A percentile compares a stretch with the other conserved stretches of the same genome.
Evolutionary conservation across 208 protist genomes (phyloP).

Genomic region (Acanthamoeba castellanii): DNA sequence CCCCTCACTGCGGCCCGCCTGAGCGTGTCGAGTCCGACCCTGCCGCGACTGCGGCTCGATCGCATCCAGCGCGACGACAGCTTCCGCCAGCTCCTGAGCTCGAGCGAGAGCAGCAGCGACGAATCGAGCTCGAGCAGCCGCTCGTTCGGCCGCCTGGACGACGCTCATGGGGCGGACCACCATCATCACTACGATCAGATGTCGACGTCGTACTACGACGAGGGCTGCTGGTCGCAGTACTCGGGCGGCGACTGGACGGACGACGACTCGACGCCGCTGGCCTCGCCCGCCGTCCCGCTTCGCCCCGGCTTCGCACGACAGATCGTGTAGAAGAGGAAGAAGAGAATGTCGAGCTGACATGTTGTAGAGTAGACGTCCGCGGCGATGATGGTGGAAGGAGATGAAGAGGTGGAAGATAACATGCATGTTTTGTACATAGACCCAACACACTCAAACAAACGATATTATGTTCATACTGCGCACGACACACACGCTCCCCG

Average conservation of each 20-base stretch:
- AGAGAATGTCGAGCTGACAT: too few relatives aligned
- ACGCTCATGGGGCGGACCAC: neutral
- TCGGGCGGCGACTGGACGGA: neutral
- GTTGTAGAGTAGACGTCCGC: too few relatives aligned
- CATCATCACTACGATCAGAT: too few relatives aligned
- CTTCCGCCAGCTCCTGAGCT: neutral
- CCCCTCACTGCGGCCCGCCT: neutral
- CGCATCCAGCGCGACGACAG: conserved; percentile 27
- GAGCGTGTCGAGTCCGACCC: neutral
- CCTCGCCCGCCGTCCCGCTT: conserved; percentile 10
- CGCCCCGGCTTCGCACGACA: neutral
- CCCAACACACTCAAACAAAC: too few relatives aligned
- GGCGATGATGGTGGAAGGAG: too few relatives aligned
- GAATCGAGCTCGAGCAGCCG: neutral
- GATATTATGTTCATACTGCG: too few relatives aligned
- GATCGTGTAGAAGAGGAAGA: neutral
- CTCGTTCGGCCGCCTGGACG: neutral
- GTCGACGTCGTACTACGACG: neutral
- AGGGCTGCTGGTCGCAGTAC: neutral
- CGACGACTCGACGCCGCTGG: neutral
- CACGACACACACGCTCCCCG: too few relatives aligned
- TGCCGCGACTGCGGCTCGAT: conserved; percentile 5
- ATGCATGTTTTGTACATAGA: too few relatives aligned
- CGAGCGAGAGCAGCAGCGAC: neutral
- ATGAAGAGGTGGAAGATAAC: too few relatives aligned